These are phyloP conservation scores for Quercus variabilis DNA, from an alignment of 306 rosid species.

Conservation along the genomic window DNA sequence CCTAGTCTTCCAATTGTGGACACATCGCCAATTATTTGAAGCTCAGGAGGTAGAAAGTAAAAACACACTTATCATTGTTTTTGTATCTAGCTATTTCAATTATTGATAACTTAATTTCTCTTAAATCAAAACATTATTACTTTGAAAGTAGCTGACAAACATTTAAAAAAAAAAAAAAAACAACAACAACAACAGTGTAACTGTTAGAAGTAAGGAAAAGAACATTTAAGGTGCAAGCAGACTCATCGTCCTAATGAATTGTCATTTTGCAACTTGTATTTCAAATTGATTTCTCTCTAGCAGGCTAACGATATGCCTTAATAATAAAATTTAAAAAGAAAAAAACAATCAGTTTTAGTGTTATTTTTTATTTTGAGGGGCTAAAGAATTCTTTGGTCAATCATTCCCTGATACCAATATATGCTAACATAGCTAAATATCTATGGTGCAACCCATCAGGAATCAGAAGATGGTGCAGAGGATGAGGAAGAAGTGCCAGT, in stretches of 20 bases:
- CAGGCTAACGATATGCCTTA: too few species aligned
- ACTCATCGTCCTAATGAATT: too few species aligned
- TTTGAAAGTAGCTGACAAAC: too few species aligned
- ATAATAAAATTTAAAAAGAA: background rate
- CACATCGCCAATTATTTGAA: constrained; percentile 74
- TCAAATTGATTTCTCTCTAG: background rate
- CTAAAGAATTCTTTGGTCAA: background rate
- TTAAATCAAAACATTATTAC: too few species aligned
- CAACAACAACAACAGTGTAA: too few species aligned
- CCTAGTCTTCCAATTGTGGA: constrained; percentile 78
- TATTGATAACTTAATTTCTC: too few species aligned
- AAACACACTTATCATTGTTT: background rate
- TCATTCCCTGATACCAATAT: background rate
- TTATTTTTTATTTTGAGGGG: background rate
- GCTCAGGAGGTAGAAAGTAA: constrained; percentile 43
- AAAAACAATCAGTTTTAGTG: background rate
- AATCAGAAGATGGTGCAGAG: constrained; percentile 28
- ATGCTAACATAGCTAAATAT: background rate
- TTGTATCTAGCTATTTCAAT: too few species aligned
- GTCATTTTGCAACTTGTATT: background rate
- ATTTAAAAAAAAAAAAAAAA: too few species aligned
- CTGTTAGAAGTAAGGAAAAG: too few species aligned
- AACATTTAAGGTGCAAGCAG: too few species aligned
- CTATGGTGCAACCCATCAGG: constrained; percentile 30
- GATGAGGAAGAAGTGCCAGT: constrained; percentile 50